Base-by-base conservation (phyloP, 2,329 filamentous ascomycete genomes). In the Penicillium fuscoglaucum region DNA sequence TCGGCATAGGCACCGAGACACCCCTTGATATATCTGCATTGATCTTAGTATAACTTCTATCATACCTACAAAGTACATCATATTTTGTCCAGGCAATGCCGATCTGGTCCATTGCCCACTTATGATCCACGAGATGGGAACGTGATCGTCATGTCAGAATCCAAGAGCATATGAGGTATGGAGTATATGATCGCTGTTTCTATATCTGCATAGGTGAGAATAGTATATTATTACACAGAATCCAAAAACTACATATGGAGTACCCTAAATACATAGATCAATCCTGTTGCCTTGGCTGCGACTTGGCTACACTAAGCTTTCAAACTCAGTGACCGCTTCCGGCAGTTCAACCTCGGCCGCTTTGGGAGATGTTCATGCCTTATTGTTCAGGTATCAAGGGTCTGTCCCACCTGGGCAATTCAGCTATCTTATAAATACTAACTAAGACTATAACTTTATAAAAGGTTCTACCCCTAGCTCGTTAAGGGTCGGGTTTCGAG, bases 111-210 rank as follows among this genome's bases (percentile, higher is more conserved):
- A 9, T 28, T 29, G 17, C 12, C 40, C 50, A 45, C 51, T 28
- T 19, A 52, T 50, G 46, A 56, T 41, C 47, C 40, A 56, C 46
- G 31, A n/a, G 35, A 40, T 37, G 10, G 33, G 46, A 51, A 50
- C 26, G n/a, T 21, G 53, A 55, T 55, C 45, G 35, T 40, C 52
- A 4, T 55, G 28, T 55, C 29, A 44, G 9, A 28, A 24, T 35
- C 29, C 1, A 35, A 24, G 12, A 31, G 5, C 45, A 10, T 13
- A 24, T 28, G 40, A 43, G 28, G 41, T 17, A 12, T 7, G 6
- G 4, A 8, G 28, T 33, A 17, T 8, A n/a, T n/a, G 8, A 21
- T 46, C 2, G 1, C 6, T 33, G 4, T 15, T 21, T 1, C 13
- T 24, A 24, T 33, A 33, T 19, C 6, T 17, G 8, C 19, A 6